Evolutionary conservation across 257 asterid genomes (phyloP).

Genomic region (Scutellaria minor): DNA sequence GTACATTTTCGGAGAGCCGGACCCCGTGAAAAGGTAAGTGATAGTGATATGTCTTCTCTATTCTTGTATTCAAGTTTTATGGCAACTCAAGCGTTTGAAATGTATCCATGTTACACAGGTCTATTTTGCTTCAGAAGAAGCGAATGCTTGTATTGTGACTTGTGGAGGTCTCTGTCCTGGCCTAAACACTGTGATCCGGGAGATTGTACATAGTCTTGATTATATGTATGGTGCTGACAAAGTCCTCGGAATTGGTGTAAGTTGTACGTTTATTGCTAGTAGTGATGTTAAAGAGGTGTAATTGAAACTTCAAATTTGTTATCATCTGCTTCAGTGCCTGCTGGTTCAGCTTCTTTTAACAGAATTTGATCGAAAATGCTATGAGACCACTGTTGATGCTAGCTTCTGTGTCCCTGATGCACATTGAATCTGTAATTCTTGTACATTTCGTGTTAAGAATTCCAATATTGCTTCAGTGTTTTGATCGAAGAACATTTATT

Average conservation of each 20-base stretch:
- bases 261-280: conserved; percentile 31
- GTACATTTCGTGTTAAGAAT: conserved; percentile 14
- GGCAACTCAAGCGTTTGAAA: conserved; percentile 32
- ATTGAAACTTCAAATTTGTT: background rate
- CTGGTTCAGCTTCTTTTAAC: background rate
- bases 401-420: conserved; percentile 26
- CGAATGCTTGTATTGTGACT: conserved; percentile 72
- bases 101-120: conserved; percentile 47
- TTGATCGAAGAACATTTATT: conserved; percentile 19
- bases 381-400: background rate
- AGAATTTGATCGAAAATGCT: background rate
- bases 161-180: conserved; percentile 86
- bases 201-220: conserved; percentile 70
- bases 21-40: conserved; percentile 56
- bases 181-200: conserved; percentile 76
- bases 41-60: background rate
- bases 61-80: conserved; percentile 24
- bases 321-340: conserved; percentile 7
- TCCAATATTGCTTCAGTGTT: conserved; percentile 1
- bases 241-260: conserved; percentile 68
- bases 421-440: conserved; percentile 16
- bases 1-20: conserved; percentile 67
- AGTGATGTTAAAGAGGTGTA: conserved; percentile 24
- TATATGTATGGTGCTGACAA: conserved; percentile 63
- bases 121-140: conserved; percentile 62